phyloP scores from a whole-genome alignment of 108 stramenopile genomes.

The Aureococcus anophagefferens region DNA sequence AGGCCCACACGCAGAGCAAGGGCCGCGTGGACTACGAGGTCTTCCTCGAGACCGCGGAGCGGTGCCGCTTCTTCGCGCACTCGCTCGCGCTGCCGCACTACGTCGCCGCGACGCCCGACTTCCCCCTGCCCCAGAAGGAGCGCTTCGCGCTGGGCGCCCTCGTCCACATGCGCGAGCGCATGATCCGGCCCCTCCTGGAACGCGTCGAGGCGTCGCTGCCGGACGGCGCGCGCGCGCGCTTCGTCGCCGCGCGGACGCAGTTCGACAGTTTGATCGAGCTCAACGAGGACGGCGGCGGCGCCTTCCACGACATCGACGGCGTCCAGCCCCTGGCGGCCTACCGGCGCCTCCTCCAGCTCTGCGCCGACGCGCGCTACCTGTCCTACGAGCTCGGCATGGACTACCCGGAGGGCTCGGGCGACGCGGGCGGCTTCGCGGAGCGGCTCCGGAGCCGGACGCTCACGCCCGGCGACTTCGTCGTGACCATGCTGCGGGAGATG shows the following conservation, averaged over 20 bases:
- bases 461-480: conserved; percentile 1
- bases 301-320: neutral
- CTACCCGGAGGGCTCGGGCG: neutral
- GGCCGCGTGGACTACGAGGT: conserved; percentile 21
- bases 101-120: neutral
- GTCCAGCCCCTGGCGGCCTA: conserved; percentile 6
- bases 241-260: neutral
- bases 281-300: neutral
- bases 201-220: neutral
- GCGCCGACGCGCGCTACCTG: neutral
- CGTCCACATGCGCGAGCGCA: conserved; percentile 2
- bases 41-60: conserved; percentile 28
- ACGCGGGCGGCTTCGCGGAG: neutral
- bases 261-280: neutral
- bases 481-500: neutral
- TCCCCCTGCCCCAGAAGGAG: neutral
- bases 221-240: neutral
- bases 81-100: neutral
- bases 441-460: neutral
- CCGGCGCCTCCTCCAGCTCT: neutral
- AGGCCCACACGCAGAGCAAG: conserved; percentile 19
- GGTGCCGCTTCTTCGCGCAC: conserved; percentile 17
- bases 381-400: conserved; percentile 7
- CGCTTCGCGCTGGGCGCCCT: neutral
- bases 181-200: neutral